Percentiles rank a stretch among this genome's conserved stretches.
Evolutionary conservation across 1,284 basidiomycete species (phyloP).

Genomic region (Cutaneotrichosporon cutaneum): DNA sequence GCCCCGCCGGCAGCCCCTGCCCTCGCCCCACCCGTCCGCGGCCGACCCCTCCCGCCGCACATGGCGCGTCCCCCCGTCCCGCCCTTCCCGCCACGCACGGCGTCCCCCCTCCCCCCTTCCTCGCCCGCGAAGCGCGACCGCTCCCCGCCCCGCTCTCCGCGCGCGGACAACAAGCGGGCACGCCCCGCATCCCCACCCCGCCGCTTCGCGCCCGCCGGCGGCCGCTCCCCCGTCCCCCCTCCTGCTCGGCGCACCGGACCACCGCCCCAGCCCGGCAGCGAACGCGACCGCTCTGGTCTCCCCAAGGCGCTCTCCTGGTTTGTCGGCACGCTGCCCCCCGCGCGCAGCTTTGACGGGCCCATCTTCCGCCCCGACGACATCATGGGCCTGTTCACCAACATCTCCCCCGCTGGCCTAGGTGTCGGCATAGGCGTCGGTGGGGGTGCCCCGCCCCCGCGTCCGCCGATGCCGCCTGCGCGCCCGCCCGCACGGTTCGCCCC

Average conservation of each 20-base stretch:
- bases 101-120: slow-evolving; percentile 1
- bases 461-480: slow-evolving; percentile 5
- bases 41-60: neutral
- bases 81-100: slow-evolving; percentile 21
- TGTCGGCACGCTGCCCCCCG: slow-evolving; percentile 69
- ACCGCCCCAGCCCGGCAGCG: slow-evolving; percentile 6
- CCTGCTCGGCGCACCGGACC: neutral
- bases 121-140: slow-evolving; percentile 20
- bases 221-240: slow-evolving; percentile 10
- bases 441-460: neutral
- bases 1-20: neutral
- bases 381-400: slow-evolving; percentile 61
- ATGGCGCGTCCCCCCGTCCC: slow-evolving; percentile 10
- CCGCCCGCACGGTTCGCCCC: slow-evolving; percentile 1
- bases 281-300: slow-evolving; percentile 57
- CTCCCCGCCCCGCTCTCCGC: slow-evolving; percentile 22
- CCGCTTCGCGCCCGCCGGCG: slow-evolving; percentile 18
- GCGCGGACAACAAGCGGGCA: slow-evolving; percentile 17
- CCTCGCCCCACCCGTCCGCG: neutral
- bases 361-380: slow-evolving; percentile 82
- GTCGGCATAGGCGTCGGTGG: slow-evolving; percentile 4
- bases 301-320: slow-evolving; percentile 78
- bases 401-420: slow-evolving; percentile 14
- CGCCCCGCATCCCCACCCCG: slow-evolving; percentile 23
- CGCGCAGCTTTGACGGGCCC: slow-evolving; percentile 76